Conservation (phyloP, 2,329 filamentous ascomycete genomes). For the Rutstroemia sp. region DNA sequence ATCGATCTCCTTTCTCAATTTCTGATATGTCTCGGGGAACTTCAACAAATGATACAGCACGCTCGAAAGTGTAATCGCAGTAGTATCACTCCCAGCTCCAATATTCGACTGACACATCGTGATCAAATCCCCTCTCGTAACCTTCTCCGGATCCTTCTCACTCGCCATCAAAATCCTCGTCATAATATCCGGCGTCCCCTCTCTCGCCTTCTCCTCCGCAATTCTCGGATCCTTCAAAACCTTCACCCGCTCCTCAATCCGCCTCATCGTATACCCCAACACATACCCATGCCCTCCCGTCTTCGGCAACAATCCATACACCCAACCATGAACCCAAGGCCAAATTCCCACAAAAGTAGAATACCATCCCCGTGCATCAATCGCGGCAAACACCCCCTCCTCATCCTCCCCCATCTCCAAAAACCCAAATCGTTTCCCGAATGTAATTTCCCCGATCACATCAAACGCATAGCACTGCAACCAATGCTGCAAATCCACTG, state of each 20-base stretch:
- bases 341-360: constrained; percentile 37
- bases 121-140: constrained; percentile 29
- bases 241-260: constrained; percentile 16
- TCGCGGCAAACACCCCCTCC: constrained; percentile 33
- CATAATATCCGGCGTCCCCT: constrained; percentile 32
- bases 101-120: constrained; percentile 21
- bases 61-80: constrained; percentile 38
- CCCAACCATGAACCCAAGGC: constrained; percentile 31
- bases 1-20: constrained; percentile 31
- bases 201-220: background rate
- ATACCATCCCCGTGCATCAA: constrained; percentile 33
- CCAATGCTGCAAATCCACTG: constrained; percentile 36
- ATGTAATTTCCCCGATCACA: constrained; percentile 44
- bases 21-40: constrained; percentile 20
- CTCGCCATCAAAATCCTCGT: constrained; percentile 36
- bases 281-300: constrained; percentile 18
- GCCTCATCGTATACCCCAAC: constrained; percentile 11
- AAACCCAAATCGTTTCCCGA: constrained; percentile 36
- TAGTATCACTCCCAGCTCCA: constrained; percentile 38
- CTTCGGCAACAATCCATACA: constrained; percentile 27
- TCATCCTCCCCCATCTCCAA: constrained; percentile 40
- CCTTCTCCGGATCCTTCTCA: constrained; percentile 27
- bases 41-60: constrained; percentile 39
- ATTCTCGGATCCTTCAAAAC: constrained; percentile 13
- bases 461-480: constrained; percentile 43